These are phyloP conservation scores for Pseudozyma sp. DNA, from an alignment of 1,284 basidiomycete species.

Conservation along the genomic window DNA sequence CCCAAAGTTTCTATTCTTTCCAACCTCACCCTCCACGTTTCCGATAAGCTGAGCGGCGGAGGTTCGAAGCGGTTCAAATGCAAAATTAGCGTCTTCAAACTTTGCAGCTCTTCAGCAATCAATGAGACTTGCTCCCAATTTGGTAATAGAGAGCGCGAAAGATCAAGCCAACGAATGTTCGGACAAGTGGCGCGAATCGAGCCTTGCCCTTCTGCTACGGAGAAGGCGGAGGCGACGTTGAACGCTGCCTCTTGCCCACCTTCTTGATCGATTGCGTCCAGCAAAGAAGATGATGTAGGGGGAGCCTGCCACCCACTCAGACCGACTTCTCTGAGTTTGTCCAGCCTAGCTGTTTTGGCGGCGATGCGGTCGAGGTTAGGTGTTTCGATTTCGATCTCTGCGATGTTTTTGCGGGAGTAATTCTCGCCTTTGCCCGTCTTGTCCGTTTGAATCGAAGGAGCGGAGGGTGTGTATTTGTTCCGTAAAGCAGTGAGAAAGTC, in stretches of 20 bases:
- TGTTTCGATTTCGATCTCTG: constrained; percentile 83
- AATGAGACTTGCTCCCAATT: constrained; percentile 78
- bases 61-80: constrained; percentile 66
- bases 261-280: constrained; percentile 2
- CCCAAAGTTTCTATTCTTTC: constrained; percentile 76
- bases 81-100: constrained; percentile 78
- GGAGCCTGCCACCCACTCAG: constrained; percentile 73
- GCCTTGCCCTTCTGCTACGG: constrained; percentile 74
- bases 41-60: constrained; percentile 58
- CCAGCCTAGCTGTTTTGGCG: constrained; percentile 77
- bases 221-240: constrained; percentile 71
- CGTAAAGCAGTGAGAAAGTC: constrained; percentile 81
- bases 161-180: constrained; percentile 81
- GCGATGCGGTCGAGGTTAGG: constrained; percentile 84
- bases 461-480: constrained; percentile 52
- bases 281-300: constrained; percentile 8
- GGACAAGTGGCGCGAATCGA: constrained; percentile 76
- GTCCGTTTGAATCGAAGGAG: constrained; percentile 1
- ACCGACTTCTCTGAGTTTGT: constrained; percentile 80
- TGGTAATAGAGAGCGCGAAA: constrained; percentile 82
- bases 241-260: constrained; percentile 65
- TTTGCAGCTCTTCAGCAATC: constrained; percentile 77
- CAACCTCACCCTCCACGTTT: constrained; percentile 72
- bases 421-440: constrained; percentile 71
- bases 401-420: constrained; percentile 49